Conservation (phyloP, 257 asterid species). For the Nicotiana undulata region DNA sequence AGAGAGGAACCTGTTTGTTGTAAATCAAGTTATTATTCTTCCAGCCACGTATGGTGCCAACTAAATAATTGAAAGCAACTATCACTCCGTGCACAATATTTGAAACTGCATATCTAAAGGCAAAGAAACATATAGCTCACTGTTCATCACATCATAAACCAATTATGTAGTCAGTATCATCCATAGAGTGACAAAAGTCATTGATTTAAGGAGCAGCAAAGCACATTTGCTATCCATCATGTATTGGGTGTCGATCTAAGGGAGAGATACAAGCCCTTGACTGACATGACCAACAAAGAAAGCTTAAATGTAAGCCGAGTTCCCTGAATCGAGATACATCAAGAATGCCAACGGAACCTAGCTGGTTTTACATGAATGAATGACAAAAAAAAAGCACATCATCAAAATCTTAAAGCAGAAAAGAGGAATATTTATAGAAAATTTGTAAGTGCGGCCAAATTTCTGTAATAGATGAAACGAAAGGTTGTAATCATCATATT, state of each 20-base stretch:
- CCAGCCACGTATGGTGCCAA: neutral
- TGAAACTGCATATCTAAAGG: neutral
- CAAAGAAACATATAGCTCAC: neutral
- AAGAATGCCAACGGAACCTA: neutral
- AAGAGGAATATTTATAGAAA: neutral
- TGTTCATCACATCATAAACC: neutral
- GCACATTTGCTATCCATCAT: neutral
- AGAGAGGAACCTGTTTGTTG: slow-evolving; percentile 61
- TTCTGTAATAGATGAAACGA: no score
- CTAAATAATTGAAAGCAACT: neutral
- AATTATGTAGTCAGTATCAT: neutral
- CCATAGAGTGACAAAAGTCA: neutral
- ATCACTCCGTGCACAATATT: neutral
- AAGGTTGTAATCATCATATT: no score
- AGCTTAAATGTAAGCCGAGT: neutral
- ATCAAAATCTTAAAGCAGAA: neutral
- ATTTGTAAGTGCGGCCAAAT: neutral
- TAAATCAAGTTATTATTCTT: neutral
- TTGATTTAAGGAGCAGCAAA: neutral
- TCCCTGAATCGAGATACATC: neutral
- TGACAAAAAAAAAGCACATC: neutral
- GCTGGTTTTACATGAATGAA: neutral
- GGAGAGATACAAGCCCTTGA: neutral
- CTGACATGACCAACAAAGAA: slow-evolving; percentile 1
- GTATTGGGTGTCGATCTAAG: neutral